Conservation (phyloP, 306 rosid species). For the cucumber (Cucumis sativus) region DNA sequence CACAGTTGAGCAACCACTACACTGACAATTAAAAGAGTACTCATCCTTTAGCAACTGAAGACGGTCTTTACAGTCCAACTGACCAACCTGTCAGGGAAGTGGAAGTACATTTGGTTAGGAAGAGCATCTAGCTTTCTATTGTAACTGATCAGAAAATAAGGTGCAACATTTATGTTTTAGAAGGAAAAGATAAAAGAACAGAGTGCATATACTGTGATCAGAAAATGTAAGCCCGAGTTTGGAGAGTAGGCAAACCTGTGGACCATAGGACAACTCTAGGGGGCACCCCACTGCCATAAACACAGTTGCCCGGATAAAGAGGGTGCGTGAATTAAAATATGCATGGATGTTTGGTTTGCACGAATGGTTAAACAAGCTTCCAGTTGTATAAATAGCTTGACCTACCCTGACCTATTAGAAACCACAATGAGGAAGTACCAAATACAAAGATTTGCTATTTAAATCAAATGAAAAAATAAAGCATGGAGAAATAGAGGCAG, state of each 20-base stretch:
- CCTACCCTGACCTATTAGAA: conserved; percentile 64
- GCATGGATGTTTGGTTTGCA: conserved; percentile 76
- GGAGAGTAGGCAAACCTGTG: conserved; percentile 44
- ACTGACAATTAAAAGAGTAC: conserved; percentile 54
- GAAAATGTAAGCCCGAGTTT: background rate
- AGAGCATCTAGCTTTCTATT: background rate
- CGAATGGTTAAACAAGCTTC: conserved; percentile 86
- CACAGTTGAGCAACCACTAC: conserved; percentile 56
- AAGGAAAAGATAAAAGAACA: conserved; percentile 10
- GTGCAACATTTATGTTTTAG: background rate
- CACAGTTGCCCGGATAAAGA: conserved; percentile 52
- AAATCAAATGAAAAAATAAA: background rate
- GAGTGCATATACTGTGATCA: background rate
- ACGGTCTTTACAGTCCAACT: conserved; percentile 69
- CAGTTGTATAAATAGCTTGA: conserved; percentile 66
- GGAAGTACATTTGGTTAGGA: background rate
- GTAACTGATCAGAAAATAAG: background rate
- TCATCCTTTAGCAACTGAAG: conserved; percentile 54
- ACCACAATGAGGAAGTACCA: conserved; percentile 10
- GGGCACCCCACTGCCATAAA: conserved; percentile 38
- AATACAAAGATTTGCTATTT: background rate
- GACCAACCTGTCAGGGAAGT: conserved; percentile 58
- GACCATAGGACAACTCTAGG: conserved; percentile 84
- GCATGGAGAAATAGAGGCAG: background rate
- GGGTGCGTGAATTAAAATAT: conserved; percentile 66